Conservation (phyloP, 352 stramenopile genomes). For the Phytophthora nicotianae region DNA sequence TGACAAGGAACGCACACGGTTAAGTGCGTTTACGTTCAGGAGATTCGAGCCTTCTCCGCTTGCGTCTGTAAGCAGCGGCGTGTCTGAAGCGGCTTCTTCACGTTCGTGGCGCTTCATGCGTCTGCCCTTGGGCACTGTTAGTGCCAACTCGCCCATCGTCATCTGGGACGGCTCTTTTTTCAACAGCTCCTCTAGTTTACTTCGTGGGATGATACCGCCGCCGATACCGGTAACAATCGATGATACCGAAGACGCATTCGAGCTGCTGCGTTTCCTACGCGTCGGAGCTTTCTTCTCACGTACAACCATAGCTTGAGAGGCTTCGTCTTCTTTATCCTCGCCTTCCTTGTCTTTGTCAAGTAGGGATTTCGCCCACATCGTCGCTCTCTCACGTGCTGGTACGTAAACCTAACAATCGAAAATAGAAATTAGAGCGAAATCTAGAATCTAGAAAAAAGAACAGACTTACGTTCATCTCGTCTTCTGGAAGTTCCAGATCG, state of each 20-base stretch:
- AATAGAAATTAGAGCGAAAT: not conserved
- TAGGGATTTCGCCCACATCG: slow-evolving; percentile 75
- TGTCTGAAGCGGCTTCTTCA: slow-evolving; percentile 52
- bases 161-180: slow-evolving; percentile 84
- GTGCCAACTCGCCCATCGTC: slow-evolving; percentile 83
- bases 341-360: slow-evolving; percentile 49
- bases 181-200: slow-evolving; percentile 58
- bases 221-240: slow-evolving; percentile 44
- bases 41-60: slow-evolving; percentile 31
- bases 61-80: slow-evolving; percentile 8
- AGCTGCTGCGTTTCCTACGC: slow-evolving; percentile 65
- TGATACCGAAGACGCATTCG: slow-evolving; percentile 48
- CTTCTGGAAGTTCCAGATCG: slow-evolving; percentile 54
- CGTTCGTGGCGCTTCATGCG: slow-evolving; percentile 65
- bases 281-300: slow-evolving; percentile 38
- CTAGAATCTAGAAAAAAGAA: slow-evolving; percentile 1
- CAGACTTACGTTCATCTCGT: slow-evolving; percentile 35
- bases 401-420: slow-evolving; percentile 54
- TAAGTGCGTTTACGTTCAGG: slow-evolving; percentile 47
- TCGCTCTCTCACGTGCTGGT: slow-evolving; percentile 70
- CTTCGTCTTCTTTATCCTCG: slow-evolving; percentile 20
- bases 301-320: slow-evolving; percentile 32
- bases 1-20: slow-evolving; percentile 62
- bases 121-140: slow-evolving; percentile 72
- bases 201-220: slow-evolving; percentile 31